Base-by-base conservation (phyloP, 805 yeast species). In the Yueomyces sinensis region DNA sequence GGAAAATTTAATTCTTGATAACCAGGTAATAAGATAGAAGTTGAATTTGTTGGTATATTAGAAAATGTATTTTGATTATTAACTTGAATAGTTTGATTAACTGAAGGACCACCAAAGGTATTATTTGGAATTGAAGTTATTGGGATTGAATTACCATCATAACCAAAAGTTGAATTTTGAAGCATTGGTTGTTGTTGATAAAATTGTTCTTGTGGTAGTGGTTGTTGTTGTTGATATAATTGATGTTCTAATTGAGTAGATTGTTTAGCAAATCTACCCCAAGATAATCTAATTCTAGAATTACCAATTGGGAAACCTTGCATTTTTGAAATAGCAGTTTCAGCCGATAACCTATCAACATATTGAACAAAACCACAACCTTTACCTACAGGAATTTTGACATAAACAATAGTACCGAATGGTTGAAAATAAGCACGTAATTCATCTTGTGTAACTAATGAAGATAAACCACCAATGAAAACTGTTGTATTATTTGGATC, bases 361-460 rank as follows among this genome's bases (percentile, higher is more conserved):
- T 71, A 86, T 56, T 82, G 93, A 35, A 86, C 84, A 59, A 87
- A 84, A 1, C 94, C 95, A 59, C 94, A 83, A 41, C 81, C 82
- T 43, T 61, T 63, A 23, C 61, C 89, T 5, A 75, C 70, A 4
- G 93, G 93, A 34, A 81, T 76, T 51, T 80, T 80, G 32, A 79
- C 82, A 47, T 80, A 82, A 17, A 76, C 76, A 40, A 82, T 78
- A 33, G 68, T 70, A 22, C 94, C 94, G 60, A 75, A 83, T 27
- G 75, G 66, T 29, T 72, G 62, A 49, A 81, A 78, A 41, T 71
- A 68, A 13, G 66, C 57, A 19, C 71, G 65, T 17, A 83, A 53
- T 44, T 82, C 89, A 13, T 66, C 65, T 41, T 74, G 79, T 1
- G 80, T 65, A 27, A 79, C 68, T 17, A 57, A 45, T 4, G 71